Evolutionary conservation across 176 grass and related monocot genomes (phyloP).

Genomic region (Thinopyrum elongatum): DNA sequence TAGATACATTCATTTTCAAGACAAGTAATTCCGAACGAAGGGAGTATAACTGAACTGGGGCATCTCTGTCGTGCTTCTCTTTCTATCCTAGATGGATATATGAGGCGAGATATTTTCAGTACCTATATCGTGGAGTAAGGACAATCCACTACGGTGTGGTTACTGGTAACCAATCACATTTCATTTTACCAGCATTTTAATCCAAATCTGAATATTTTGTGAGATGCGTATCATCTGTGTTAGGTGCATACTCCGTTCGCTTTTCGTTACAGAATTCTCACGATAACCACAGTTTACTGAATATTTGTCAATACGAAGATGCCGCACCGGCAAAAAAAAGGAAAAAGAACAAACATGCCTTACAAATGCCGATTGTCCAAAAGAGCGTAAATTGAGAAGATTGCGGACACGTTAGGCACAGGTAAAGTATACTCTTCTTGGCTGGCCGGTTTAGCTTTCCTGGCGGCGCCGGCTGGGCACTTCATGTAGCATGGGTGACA

Average conservation of each 20-base stretch:
- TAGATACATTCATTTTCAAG: too few species aligned
- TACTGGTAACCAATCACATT: background rate
- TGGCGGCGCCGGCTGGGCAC: background rate
- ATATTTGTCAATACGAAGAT: too few species aligned
- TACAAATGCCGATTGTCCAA: background rate
- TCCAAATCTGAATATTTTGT: too few species aligned
- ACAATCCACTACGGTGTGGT: background rate
- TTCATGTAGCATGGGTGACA: slow-evolving; percentile 10
- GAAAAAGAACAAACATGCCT: background rate
- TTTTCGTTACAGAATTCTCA: background rate
- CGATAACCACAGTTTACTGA: background rate
- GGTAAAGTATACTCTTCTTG: background rate
- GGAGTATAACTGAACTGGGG: background rate
- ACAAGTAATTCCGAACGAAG: too few species aligned
- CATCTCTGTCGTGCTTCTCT: background rate
- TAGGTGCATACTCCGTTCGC: too few species aligned
- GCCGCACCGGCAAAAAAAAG: too few species aligned
- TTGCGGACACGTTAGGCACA: background rate
- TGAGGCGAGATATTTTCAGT: background rate
- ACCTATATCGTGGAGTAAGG: background rate
- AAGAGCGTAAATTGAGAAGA: background rate
- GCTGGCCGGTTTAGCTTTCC: background rate
- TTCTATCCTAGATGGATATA: background rate
- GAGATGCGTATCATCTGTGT: too few species aligned
- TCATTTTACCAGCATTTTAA: background rate